Percentiles rank a stretch among this genome's conserved stretches.
Conservation (phyloP, 2,329 filamentous ascomycete species). For the Teratosphaeria gauchensis region DNA sequence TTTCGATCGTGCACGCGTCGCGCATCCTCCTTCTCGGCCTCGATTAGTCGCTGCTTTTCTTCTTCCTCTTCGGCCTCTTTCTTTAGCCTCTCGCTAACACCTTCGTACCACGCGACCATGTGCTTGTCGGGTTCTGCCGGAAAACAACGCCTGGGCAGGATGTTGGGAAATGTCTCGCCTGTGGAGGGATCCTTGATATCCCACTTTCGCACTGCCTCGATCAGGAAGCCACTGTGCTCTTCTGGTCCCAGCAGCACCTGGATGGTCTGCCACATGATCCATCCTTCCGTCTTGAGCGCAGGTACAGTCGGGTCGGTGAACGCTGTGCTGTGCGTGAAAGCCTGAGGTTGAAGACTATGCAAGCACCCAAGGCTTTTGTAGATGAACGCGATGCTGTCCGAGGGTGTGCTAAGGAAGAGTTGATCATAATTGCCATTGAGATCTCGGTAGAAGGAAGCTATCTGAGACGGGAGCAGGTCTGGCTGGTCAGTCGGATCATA, state of each 20-base stretch:
- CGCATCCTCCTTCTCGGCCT: constrained; percentile 16
- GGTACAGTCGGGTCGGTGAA: constrained; percentile 71
- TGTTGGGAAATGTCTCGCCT: constrained; percentile 47
- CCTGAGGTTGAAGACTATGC: constrained; percentile 66
- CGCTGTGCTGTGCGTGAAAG: constrained; percentile 36
- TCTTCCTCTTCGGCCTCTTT: constrained; percentile 47
- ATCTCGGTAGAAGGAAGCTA: constrained; percentile 41
- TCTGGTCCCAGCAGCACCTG: constrained; percentile 80
- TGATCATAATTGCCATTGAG: constrained; percentile 39
- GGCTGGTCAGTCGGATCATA: constrained; percentile 35
- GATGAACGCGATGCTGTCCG: constrained; percentile 74
- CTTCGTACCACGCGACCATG: constrained; percentile 80
- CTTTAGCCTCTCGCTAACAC: constrained; percentile 61
- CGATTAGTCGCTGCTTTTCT: constrained; percentile 12
- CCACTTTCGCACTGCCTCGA: constrained; percentile 70
- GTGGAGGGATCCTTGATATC: constrained; percentile 63
- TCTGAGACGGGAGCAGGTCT: constrained; percentile 40
- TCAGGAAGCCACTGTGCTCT: constrained; percentile 75
- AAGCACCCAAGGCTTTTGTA: constrained; percentile 87
- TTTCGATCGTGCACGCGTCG: constrained; percentile 13
- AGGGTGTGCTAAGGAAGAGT: constrained; percentile 68
- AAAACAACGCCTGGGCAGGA: constrained; percentile 58
- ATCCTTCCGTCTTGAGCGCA: constrained; percentile 72
- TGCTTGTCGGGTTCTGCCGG: constrained; percentile 63
- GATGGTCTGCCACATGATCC: constrained; percentile 88